Evolutionary conservation across 305 asterid genomes (phyloP).

Genomic region (Fraxinus latifolia): DNA sequence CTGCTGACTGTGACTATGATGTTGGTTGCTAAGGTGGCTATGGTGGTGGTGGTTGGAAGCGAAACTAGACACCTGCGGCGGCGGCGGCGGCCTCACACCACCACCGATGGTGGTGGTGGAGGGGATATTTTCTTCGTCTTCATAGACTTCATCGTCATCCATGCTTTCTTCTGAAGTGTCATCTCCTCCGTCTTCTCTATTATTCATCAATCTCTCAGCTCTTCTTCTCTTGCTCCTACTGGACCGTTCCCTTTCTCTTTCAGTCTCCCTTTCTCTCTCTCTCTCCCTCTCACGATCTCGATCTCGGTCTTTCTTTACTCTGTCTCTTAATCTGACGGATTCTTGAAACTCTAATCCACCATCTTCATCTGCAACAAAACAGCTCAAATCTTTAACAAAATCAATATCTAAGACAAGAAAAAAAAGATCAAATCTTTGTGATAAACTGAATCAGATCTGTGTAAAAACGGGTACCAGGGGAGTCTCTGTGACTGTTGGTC

Average conservation of each 20-base stretch:
- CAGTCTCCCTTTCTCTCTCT: constrained; percentile 54
- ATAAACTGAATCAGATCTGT: constrained; percentile 27
- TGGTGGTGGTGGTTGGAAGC: constrained; percentile 41
- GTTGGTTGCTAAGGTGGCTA: constrained; percentile 30
- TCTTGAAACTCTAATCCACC: constrained; percentile 78
- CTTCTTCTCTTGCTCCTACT: constrained; percentile 65
- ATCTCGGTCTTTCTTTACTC: constrained; percentile 93
- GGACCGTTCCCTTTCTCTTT: constrained; percentile 71
- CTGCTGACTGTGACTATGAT: constrained; percentile 33
- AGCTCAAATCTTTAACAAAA: neutral
- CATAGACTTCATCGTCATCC: constrained; percentile 81
- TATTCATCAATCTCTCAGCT: constrained; percentile 53
- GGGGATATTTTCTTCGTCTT: constrained; percentile 44
- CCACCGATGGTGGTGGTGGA: constrained; percentile 29
- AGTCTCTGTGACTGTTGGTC: constrained; percentile 77
- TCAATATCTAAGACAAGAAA: neutral
- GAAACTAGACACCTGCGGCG: constrained; percentile 32
- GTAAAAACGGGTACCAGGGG: constrained; percentile 53
- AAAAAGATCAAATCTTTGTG: constrained; percentile 19
- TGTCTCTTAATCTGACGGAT: constrained; percentile 68
- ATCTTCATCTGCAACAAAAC: constrained; percentile 69
- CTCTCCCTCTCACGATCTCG: constrained; percentile 68
- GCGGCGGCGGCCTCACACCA: constrained; percentile 47
- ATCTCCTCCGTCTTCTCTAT: constrained; percentile 58
- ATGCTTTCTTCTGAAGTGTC: constrained; percentile 88